phyloP scores from a whole-genome alignment of 108 stramenopile species.

The Skeletonema menzelii region DNA sequence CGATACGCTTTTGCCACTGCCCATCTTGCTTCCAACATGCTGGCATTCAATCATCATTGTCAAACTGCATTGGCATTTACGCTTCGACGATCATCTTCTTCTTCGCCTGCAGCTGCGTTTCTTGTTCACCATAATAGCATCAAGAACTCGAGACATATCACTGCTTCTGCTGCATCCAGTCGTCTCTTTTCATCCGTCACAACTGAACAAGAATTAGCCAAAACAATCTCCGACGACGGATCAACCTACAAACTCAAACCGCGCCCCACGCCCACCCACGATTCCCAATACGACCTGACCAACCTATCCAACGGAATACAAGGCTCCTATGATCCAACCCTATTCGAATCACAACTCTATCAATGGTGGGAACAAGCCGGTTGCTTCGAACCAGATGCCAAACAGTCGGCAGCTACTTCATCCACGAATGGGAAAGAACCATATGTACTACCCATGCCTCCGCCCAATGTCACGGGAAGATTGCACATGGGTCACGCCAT shows the following conservation, averaged over 20 bases:
- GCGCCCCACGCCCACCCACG: not conserved
- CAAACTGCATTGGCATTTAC: conserved; percentile 1
- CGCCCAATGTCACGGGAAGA: conserved; percentile 99
- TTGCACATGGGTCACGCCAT: conserved; percentile 99
- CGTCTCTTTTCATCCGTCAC: not conserved
- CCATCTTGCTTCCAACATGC: not conserved
- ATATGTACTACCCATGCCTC: conserved; percentile 94
- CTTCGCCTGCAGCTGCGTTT: not conserved
- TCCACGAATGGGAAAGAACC: conserved; percentile 43
- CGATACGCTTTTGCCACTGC: not conserved
- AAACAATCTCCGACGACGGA: not conserved
- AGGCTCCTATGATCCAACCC: conserved; percentile 63
- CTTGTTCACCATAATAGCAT: not conserved
- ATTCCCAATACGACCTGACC: conserved; percentile 17
- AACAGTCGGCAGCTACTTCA: conserved; percentile 24
- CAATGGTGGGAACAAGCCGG: conserved; percentile 85
- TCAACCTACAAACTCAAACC: conserved; percentile 13
- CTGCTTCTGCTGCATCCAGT: not conserved
- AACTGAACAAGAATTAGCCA: not conserved
- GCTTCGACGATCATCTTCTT: not conserved
- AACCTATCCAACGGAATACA: conserved; percentile 5
- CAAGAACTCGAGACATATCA: not conserved
- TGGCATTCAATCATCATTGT: not conserved
- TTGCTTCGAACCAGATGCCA: conserved; percentile 85
- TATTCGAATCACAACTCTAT: conserved; percentile 78